phyloP scores from a whole-genome alignment of 148 eudicot genomes.

The Arbutus unedo region DNA sequence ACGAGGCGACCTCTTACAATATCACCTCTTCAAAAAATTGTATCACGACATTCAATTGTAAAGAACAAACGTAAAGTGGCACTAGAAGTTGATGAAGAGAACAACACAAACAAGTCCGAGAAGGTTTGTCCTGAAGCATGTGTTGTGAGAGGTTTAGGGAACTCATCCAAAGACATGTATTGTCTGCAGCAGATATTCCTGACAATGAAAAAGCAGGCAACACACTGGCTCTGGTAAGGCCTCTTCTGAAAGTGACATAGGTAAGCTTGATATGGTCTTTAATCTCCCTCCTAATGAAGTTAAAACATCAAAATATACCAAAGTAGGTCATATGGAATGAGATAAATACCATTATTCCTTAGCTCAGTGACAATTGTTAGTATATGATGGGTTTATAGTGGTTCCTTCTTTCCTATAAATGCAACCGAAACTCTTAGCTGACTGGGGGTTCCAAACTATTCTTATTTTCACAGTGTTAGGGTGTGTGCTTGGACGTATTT shows the following conservation, averaged over 20 bases:
- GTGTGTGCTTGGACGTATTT: not conserved
- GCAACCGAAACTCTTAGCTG: not conserved
- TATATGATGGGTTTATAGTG: no score
- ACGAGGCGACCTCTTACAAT: no score
- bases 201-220: constrained; percentile 61
- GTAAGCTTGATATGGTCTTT: constrained; percentile 36
- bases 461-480: no score
- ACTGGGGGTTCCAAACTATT: not conserved
- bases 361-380: not conserved
- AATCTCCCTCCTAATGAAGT: not conserved
- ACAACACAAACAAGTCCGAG: no score
- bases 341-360: not conserved
- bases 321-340: not conserved
- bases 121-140: no score
- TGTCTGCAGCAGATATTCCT: constrained; percentile 47
- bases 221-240: constrained; percentile 54
- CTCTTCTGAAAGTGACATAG: constrained; percentile 79
- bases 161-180: no score
- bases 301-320: not conserved
- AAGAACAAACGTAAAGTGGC: no score
- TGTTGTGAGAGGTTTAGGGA: no score
- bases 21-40: no score
- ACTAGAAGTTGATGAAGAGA: no score
- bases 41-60: no score
- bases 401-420: constrained; percentile 1